Conservation (phyloP, 345 rosid genomes). For the sweet orange (Citrus sinensis) region DVS_A1.0 CM039166.1:266001-266500, state of each 20-base stretch:
- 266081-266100: constrained; percentile 95
- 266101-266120: constrained; percentile 98
- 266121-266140: constrained; percentile 90
- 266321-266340: constrained; percentile 75
- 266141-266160: constrained; percentile 96
- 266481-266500: constrained; percentile 52
- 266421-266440: constrained; percentile 84
- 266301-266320: constrained; percentile 55
- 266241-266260: constrained; percentile 63
- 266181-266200: constrained; percentile 93
- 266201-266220: constrained; percentile 81
- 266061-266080: constrained; percentile 93
- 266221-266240: constrained; percentile 71
- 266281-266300: constrained; percentile 51
- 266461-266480: constrained; percentile 85
- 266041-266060: constrained; percentile 44
- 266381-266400: constrained; percentile 85
- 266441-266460: constrained; percentile 95
- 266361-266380: constrained; percentile 77
- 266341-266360: constrained; percentile 89
- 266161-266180: constrained; percentile 96
- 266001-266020: background rate
- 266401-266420: constrained; percentile 96
- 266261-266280: constrained; percentile 47
- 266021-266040: background rate